Base-by-base conservation (phyloP, 129 eudicot species). In the Gnaphalium uliginosum region DNA sequence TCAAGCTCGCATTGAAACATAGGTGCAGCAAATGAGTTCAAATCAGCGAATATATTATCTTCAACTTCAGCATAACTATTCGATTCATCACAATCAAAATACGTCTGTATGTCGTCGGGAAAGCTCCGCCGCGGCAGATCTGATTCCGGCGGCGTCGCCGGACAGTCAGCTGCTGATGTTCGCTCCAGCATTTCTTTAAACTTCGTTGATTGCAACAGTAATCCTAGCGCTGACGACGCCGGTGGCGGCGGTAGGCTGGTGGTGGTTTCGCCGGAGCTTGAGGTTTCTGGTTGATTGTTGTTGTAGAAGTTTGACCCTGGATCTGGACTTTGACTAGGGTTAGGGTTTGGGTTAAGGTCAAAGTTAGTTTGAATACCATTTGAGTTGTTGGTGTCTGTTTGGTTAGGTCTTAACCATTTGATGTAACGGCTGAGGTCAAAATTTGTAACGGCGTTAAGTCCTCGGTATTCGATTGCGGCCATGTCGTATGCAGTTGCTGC, bases 351-450 rank as follows among this genome's bases (percentile, higher is more conserved):
- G 25, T 70, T 67, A 39, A 70, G 76, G 76, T 50, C 74, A n/a
- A 80, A 61, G 69, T 66, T 73, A 7, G 80, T 79, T 76, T 68
- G 82, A 43, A 65, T 30, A 27, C 67, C 65, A 75, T 57, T 78
- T 9, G 74, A 68, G 84, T 46, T 66, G 57, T 56, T 68, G 76
- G 70, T 65, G 6, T 73, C 73, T 23, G 68, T 73, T 83, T 80
- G 82, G 70, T 74, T 50, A 51, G 89, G 91, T 43, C 59, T 81
- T 60, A 84, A 72, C 88, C 88, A 85, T 5, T 83, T 74, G 75
- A 85, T 81, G 76, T 93, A 93, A 82, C 91, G 96, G 84, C 97
- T 90, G 27, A 93, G 91, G 89, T 93, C 98, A 66, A 93, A 93
- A 72, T 93, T 93, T 25, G 98, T 93, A 56, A 93, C 89, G 67